Conservation (phyloP, 345 rosid genomes). For the Corchorus olitorius region DNA sequence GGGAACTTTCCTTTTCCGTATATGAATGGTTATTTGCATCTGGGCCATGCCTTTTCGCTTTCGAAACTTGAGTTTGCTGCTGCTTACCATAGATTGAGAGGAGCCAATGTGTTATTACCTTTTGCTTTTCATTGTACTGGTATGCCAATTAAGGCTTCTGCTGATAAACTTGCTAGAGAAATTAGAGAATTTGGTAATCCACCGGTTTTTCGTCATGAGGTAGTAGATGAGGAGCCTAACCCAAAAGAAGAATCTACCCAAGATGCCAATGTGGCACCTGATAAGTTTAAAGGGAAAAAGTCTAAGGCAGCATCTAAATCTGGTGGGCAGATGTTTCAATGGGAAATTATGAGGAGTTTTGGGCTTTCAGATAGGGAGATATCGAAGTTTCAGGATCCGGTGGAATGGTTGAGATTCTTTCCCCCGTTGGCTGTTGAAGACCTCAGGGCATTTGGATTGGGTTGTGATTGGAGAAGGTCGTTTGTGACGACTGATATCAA, state of each 20-base stretch:
- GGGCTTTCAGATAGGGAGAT: slow-evolving; percentile 78
- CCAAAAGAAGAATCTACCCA: slow-evolving; percentile 30
- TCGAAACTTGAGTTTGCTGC: slow-evolving; percentile 73
- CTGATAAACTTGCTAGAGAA: slow-evolving; percentile 86
- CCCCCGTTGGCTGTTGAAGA: slow-evolving; percentile 79
- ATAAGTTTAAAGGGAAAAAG: slow-evolving; percentile 79
- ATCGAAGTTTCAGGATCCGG: slow-evolving; percentile 68
- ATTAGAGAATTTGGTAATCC: slow-evolving; percentile 73
- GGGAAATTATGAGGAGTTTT: slow-evolving; percentile 97
- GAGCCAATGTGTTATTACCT: slow-evolving; percentile 83
- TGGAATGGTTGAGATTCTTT: slow-evolving; percentile 73
- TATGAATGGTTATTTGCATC: slow-evolving; percentile 27
- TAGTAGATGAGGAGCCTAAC: slow-evolving; percentile 32
- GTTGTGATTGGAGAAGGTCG: slow-evolving; percentile 94
- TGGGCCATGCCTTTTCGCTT: slow-evolving; percentile 23
- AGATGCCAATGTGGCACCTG: slow-evolving; percentile 40
- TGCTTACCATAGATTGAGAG: slow-evolving; percentile 83
- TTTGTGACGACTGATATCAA: slow-evolving; percentile 86
- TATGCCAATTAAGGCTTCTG: slow-evolving; percentile 97
- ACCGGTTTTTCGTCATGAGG: slow-evolving; percentile 56
- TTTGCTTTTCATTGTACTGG: slow-evolving; percentile 96
- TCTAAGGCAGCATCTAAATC: slow-evolving; percentile 88
- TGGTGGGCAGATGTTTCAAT: slow-evolving; percentile 75
- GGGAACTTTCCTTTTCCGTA: slow-evolving; percentile 28
- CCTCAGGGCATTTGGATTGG: slow-evolving; percentile 82